Evolutionary conservation across 2,329 filamentous ascomycete genomes (phyloP).

Genomic region (Aspergillus thermomutatus): DNA sequence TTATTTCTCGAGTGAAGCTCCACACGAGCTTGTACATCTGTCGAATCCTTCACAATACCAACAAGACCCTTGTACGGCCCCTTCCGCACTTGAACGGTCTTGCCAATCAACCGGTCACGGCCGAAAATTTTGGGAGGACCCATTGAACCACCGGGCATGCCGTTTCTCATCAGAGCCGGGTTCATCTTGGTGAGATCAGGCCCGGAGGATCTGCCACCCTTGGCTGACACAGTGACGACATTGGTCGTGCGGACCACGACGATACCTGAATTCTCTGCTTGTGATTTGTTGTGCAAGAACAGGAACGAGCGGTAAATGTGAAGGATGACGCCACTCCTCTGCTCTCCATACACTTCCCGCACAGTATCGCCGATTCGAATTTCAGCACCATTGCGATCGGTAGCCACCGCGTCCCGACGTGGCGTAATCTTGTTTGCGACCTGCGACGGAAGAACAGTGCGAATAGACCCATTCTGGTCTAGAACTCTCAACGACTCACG

Average conservation of each 20-base stretch:
- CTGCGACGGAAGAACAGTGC: slow-evolving; percentile 83
- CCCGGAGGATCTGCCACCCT: slow-evolving; percentile 74
- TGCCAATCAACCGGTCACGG: slow-evolving; percentile 80
- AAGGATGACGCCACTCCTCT: slow-evolving; percentile 81
- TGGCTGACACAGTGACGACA: slow-evolving; percentile 88
- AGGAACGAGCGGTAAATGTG: slow-evolving; percentile 93
- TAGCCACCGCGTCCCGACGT: slow-evolving; percentile 81
- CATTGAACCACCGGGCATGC: slow-evolving; percentile 49
- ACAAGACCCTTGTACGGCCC: slow-evolving; percentile 89
- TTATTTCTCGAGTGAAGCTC: slow-evolving; percentile 95
- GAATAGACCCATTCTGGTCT: slow-evolving; percentile 81
- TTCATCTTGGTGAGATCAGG: slow-evolving; percentile 91
- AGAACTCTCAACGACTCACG: slow-evolving; percentile 85
- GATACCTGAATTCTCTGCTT: slow-evolving; percentile 82
- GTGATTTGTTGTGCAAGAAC: slow-evolving; percentile 80
- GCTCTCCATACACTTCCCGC: slow-evolving; percentile 82
- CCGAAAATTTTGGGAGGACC: slow-evolving; percentile 70
- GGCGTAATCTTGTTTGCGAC: slow-evolving; percentile 84
- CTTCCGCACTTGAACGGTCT: slow-evolving; percentile 83
- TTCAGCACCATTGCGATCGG: slow-evolving; percentile 88
- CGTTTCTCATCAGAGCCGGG: slow-evolving; percentile 74
- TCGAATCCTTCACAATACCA: slow-evolving; percentile 93
- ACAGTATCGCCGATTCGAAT: slow-evolving; percentile 90
- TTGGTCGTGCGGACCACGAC: slow-evolving; percentile 84
- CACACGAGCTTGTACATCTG: slow-evolving; percentile 78